Evolutionary conservation across 306 rosid genomes (phyloP).

Genomic region (Cicer pinnatifidum): DNA sequence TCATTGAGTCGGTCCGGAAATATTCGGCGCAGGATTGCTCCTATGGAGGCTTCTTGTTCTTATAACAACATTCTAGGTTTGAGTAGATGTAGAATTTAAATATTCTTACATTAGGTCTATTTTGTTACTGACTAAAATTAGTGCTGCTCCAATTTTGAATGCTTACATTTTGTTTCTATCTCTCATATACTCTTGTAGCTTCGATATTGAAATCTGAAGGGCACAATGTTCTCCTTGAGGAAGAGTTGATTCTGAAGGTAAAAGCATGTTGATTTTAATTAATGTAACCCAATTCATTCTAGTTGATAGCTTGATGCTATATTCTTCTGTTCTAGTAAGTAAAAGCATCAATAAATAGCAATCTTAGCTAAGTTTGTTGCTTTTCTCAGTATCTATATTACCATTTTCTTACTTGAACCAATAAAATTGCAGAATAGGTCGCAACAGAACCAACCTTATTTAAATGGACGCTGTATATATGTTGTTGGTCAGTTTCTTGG

Average conservation of each 20-base stretch:
- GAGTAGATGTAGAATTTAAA: no score
- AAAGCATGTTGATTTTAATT: conserved; percentile 26
- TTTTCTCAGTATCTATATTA: conserved; percentile 25
- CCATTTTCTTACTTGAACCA: conserved; percentile 58
- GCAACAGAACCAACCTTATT: conserved; percentile 69
- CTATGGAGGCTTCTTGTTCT: no score
- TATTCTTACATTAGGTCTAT: conserved; percentile 31
- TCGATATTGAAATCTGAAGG: no score
- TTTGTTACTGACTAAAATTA: background rate
- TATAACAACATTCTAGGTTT: conserved; percentile 8
- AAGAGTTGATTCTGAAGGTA: no score
- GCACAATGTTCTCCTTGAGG: no score
- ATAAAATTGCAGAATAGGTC: conserved; percentile 71
- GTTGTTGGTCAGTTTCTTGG: conserved; percentile 86
- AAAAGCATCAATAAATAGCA: no score
- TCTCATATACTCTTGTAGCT: no score
- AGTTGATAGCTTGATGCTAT: no score
- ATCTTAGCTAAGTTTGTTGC: conserved; percentile 41
- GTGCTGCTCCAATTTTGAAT: conserved; percentile 7
- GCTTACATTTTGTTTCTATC: conserved; percentile 36
- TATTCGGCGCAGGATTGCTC: no score
- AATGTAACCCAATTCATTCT: conserved; percentile 21
- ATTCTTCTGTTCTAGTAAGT: no score
- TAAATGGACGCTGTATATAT: conserved; percentile 87
- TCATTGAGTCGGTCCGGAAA: no score